phyloP scores from a whole-genome alignment of 148 eudicot species.

The Pouteria glomerata region DNA sequence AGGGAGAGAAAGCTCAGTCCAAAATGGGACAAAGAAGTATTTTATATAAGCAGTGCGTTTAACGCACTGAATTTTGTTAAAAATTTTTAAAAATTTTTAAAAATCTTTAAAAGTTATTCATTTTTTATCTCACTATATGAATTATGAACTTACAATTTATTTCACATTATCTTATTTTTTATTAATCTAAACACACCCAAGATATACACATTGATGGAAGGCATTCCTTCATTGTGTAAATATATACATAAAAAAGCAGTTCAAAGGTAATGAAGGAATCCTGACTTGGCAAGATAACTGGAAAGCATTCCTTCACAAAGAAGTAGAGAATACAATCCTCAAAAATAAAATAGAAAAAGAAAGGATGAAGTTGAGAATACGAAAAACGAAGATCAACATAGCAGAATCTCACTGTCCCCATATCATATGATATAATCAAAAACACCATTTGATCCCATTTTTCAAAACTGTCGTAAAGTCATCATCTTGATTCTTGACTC shows the following conservation, averaged over 20 bases:
- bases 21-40: no score
- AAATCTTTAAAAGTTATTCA: no score
- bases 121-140: no score
- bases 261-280: background rate
- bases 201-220: no score
- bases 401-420: background rate
- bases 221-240: no score
- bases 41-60: no score
- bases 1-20: no score
- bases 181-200: no score
- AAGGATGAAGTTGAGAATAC: background rate
- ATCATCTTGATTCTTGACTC: background rate
- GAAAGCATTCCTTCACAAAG: conserved; percentile 3
- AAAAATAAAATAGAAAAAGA: conserved; percentile 4
- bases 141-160: no score
- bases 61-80: no score
- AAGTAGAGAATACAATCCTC: conserved; percentile 5
- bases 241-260: background rate
- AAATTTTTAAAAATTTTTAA: no score
- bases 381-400: background rate
- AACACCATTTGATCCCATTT: conserved; percentile 7
- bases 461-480: background rate
- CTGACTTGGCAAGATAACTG: background rate
- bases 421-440: background rate
- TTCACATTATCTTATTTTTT: no score